Base-by-base conservation (phyloP, 805 yeast species). In the Teunomyces kruisii region DNA sequence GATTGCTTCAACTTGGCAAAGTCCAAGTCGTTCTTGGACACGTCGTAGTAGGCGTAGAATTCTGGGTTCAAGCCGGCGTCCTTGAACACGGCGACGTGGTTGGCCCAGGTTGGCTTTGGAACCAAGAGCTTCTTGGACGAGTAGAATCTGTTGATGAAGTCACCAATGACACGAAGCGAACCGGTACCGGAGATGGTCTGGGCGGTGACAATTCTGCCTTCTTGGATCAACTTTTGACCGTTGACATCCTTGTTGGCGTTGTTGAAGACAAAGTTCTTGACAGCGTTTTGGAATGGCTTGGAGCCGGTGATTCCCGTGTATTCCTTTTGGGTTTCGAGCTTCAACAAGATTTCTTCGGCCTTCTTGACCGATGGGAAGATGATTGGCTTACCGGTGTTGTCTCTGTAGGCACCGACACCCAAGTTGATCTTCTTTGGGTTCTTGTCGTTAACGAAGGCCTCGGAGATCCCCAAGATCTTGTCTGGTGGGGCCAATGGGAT, bases 131-230 rank as follows among this genome's bases (percentile, higher is more conserved):
- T 73, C 51, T 78, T 67, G 48, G 68, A 67, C 8, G 75, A 62
- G 59, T 82, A 74, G 75, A 85, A 86, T 49, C 78, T 70, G 53
- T 67, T 67, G 57, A 91, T 66, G 61, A 92, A 87, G 59, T 84
- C 92, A 17, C 87, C 92, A 40, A 90, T 81, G 31, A 92, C 83
- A 54, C 95, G 82, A 50, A 91, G 74, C 3, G 97, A 92, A 50
- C 99, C 99, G 31, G 99, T 92, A 51, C 99, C 99, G 32, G 96
- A 86, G 50, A 92, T 76, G 46, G 97, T 86, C 70, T 92, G 99
- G 10, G 90, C 76, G 40, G 95, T 81, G 43, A 89, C 86, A 32
- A 91, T 78, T 56, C 96, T 76, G 45, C 78, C 77, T 41, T 80
- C 83, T 10, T 69, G 67, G 35, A 85, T 65, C 45, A 85, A 77